Evolutionary conservation across 257 asterid genomes (phyloP).

Genomic region (Lycium barbarum): DNA sequence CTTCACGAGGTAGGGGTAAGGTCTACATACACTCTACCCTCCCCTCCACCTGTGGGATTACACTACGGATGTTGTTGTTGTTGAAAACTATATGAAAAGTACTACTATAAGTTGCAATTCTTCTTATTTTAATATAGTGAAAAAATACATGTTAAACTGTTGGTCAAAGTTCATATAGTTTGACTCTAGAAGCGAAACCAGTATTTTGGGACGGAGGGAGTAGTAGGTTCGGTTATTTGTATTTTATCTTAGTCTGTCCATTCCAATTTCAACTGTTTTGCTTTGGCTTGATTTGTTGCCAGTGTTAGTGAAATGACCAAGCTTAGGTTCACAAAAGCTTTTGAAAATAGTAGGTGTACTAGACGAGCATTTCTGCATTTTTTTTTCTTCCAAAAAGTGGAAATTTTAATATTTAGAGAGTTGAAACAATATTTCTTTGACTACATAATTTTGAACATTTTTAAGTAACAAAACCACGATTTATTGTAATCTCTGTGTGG

Average conservation of each 20-base stretch:
- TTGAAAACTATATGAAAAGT: too few species aligned
- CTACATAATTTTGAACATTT: not conserved
- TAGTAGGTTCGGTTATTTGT: not conserved
- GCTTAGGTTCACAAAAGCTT: conserved; percentile 5
- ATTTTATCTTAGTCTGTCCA: not conserved
- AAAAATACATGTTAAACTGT: too few species aligned
- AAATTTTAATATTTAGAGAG: not conserved
- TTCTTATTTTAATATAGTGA: too few species aligned
- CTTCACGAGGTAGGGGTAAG: too few species aligned
- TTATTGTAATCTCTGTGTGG: not conserved
- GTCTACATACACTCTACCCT: too few species aligned
- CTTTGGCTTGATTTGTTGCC: not conserved
- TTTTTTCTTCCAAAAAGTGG: not conserved
- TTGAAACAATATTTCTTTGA: not conserved
- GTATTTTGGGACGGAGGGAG: not conserved
- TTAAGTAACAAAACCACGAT: not conserved
- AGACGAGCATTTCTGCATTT: not conserved
- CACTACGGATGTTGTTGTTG: too few species aligned
- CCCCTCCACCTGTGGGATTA: too few species aligned
- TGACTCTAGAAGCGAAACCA: too few species aligned
- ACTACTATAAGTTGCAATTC: too few species aligned
- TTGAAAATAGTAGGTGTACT: not conserved
- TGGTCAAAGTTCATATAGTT: too few species aligned
- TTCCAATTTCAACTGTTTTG: not conserved
- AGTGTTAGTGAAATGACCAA: not conserved